A percentile compares a stretch with the other conserved stretches of the same genome.
phyloP scores from a whole-genome alignment of 139 green algal species.

The Chlorella vulgaris region DNA sequence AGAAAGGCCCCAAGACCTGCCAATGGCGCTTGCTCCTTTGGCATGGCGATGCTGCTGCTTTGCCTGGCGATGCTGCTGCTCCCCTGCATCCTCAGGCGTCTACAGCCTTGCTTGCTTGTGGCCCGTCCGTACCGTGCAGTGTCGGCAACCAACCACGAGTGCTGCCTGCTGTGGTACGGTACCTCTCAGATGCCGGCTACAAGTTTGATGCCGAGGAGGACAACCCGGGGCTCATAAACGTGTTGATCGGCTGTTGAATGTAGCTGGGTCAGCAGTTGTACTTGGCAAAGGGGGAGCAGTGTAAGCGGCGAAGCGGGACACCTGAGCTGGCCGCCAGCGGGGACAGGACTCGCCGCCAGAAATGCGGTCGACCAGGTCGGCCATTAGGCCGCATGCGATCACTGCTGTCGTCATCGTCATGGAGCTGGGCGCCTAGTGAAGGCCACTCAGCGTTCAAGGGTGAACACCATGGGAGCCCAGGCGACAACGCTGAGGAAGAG shows the following conservation, averaged over 20 bases:
- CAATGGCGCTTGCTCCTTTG: no score
- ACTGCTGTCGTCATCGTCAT: neutral
- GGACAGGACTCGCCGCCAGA: no score
- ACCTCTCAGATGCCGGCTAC: conserved; percentile 43
- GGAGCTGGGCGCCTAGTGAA: no score
- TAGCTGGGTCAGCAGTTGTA: neutral
- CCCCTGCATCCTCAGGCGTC: neutral
- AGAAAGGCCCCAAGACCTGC: neutral
- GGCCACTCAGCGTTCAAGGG: no score
- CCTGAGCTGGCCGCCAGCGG: neutral
- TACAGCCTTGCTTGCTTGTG: neutral
- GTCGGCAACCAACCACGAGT: conserved; percentile 36
- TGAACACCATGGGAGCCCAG: neutral
- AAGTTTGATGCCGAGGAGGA: conserved; percentile 31
- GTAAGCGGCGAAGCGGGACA: neutral
- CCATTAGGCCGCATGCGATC: neutral
- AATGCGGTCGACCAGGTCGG: no score
- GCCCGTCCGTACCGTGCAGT: conserved; percentile 13
- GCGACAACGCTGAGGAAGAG: neutral
- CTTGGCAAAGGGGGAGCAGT: neutral
- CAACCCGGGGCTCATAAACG: conserved; percentile 42
- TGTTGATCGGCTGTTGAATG: conserved; percentile 21
- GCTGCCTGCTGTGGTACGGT: conserved; percentile 49
- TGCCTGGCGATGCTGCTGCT: no score
- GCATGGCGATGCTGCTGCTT: neutral